Base-by-base conservation (phyloP, 2,329 filamentous ascomycete genomes). In the Chaetomiaceae sp. region DNA sequence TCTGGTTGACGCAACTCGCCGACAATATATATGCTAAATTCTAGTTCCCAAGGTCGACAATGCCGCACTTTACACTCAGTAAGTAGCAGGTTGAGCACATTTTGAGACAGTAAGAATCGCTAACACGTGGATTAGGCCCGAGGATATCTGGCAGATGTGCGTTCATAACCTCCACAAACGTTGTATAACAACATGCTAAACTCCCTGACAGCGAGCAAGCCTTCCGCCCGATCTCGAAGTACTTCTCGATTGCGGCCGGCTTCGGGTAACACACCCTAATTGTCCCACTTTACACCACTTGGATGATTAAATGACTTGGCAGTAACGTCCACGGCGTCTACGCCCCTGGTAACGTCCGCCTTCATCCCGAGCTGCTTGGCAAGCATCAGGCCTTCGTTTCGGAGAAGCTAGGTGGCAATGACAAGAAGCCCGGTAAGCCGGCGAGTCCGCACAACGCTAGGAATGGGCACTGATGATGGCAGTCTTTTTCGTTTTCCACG, bases 401-500 rank as follows among this genome's bases (percentile, higher is more conserved):
- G 75, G 84, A 92, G 74, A 82, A 95, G 79, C 83, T 86, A 61
- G 73, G 75, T 62, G 75, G 81, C 66, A 76, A 80, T 65, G 82
- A 88, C 62, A 81, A 88, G 69, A 96, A 96, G 86, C 94, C 94
- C 64, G 57, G 58, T 61, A 42, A 43, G 58, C n/a, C 16, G 5
- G n/a, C 11, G 13, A 1, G 4, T 25, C 16, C 18, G 13, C 11
- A 20, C 7, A 4, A 7, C 4, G 5, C 21, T 21, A 21, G 9
- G n/a, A 13, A 16, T n/a, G 7, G 6, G 9, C 27, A 16, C 55
- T 59, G 27, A 59, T 42, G 0, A 2, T 16, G 5, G 14, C 23
- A 61, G 89, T 97, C 69, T 97, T 91, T 85, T 90, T 99, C 68
- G 94, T 99, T 73, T 99, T 99, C 87, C 94, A 99, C 82, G 94